Evolutionary conservation across 805 yeast genomes (phyloP), one percentile per base, ranked within the genome.

Genomic region (Nakazawaea holstii): DNA sequence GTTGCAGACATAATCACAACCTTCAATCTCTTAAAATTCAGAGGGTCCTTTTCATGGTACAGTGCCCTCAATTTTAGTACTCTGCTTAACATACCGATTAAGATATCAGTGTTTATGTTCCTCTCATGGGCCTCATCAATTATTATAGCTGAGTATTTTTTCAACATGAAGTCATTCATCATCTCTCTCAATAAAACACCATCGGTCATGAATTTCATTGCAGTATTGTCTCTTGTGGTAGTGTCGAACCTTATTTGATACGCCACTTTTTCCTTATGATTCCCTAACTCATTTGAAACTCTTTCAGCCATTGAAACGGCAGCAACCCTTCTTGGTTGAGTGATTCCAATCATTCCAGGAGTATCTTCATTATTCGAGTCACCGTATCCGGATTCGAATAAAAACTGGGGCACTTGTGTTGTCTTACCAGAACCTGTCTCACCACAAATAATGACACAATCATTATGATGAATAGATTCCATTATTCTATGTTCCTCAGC

Each of bases 371-470:
- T 69, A 7, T 74, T 73, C 6, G 61, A 55, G 39, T 67, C 63
- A 5, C 97, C 97, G 60, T 84, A 94, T 1, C 98, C 98, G 0
- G 96, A 80, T 66, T 94, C 99, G 60, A 82, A 90, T 41, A 94
- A 66, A 59, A 94, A 94, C 61, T 94, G 99, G 0, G 99, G 99
- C 4, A 94, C 92, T 67, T 94, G 99, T 0, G 99, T 94, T 1
- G 99, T 94, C 63, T 94, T 94, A 67, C 99, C 99, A 2, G 97
- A 90, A 58, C 99, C 99, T 1, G 99, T 94, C 58, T 91, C 98
- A 73, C 99, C 99, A 69, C 97, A 92, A 26, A 94, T 74, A 11
- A 94, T 84, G 0, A 91, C 81, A 51, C 92, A 85, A 58, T 91
- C 97, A 59, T 92, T 87, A 58, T 92, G 95, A 60, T 87, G 87